Conservation (phyloP, 2,329 filamentous ascomycete genomes). For the Amauroascus niger region DNA sequence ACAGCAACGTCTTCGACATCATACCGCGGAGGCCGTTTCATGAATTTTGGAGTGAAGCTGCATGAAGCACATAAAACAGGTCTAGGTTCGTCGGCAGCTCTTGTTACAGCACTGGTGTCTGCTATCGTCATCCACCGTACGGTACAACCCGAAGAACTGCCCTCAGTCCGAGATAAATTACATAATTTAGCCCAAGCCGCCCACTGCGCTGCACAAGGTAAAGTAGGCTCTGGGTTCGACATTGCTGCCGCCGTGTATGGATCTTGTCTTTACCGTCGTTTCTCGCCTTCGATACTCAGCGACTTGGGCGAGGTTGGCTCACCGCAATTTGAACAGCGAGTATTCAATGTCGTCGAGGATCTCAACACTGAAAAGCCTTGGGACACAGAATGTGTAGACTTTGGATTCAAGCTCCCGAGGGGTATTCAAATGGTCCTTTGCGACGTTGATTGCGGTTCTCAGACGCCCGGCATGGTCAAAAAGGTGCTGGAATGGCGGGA, state of each 20-base stretch:
- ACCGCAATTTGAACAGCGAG: constrained; percentile 54
- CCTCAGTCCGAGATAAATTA: constrained; percentile 50
- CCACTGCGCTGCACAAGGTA: constrained; percentile 93
- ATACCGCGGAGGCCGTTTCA: constrained; percentile 50
- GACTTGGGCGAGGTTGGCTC: constrained; percentile 56
- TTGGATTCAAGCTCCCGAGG: constrained; percentile 58
- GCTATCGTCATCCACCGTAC: constrained; percentile 38
- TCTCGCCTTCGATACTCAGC: constrained; percentile 67
- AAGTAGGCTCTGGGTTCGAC: constrained; percentile 92
- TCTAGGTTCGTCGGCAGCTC: constrained; percentile 83
- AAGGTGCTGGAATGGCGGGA: constrained; percentile 75
- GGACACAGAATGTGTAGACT: constrained; percentile 69
- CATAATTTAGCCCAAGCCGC: constrained; percentile 92
- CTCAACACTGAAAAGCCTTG: constrained; percentile 46
- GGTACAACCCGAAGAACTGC: constrained; percentile 35
- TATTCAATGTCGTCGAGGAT: constrained; percentile 59
- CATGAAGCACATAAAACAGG: constrained; percentile 85
- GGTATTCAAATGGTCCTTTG: constrained; percentile 81
- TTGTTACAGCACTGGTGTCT: constrained; percentile 73
- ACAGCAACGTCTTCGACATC: constrained; percentile 37
- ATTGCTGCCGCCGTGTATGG: constrained; percentile 89
- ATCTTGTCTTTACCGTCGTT: constrained; percentile 83
- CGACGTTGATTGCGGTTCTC: constrained; percentile 86
- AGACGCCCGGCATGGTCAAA: constrained; percentile 94
- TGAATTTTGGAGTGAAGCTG: constrained; percentile 66